A percentile compares a stretch with the other conserved stretches of the same genome.
Conservation (phyloP, 2,329 filamentous ascomycete species). For the Ophiobolus disseminans region DNA sequence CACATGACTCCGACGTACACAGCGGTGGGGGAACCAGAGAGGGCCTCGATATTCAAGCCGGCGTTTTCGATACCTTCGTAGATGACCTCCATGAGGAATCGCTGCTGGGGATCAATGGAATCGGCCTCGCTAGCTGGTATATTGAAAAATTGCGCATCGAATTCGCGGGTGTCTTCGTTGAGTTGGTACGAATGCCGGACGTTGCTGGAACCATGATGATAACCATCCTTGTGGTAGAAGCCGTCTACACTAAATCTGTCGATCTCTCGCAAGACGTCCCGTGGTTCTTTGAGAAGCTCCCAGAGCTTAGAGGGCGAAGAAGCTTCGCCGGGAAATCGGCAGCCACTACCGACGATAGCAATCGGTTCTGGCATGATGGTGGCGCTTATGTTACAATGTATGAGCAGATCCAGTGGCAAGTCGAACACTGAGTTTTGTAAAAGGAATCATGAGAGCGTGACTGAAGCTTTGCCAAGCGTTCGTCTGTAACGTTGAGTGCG, state of each 20-base stretch:
- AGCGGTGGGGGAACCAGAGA: neutral
- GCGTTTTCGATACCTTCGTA: slow-evolving; percentile 25
- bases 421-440: too few species aligned
- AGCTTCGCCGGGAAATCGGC: slow-evolving; percentile 45
- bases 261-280: slow-evolving; percentile 2
- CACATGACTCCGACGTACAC: too few species aligned
- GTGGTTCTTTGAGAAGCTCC: slow-evolving; percentile 32
- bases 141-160: slow-evolving; percentile 27
- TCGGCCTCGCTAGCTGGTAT: slow-evolving; percentile 12
- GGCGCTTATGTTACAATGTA: too few species aligned
- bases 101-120: slow-evolving; percentile 28
- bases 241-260: neutral
- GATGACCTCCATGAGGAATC: slow-evolving; percentile 21
- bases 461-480: too few species aligned
- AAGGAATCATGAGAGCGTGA: too few species aligned
- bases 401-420: too few species aligned
- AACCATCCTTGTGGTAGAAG: neutral
- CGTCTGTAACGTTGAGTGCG: too few species aligned
- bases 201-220: neutral
- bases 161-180: slow-evolving; percentile 11
- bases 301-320: slow-evolving; percentile 40
- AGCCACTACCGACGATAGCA: slow-evolving; percentile 18
- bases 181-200: slow-evolving; percentile 4
- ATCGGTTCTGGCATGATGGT: too few species aligned
- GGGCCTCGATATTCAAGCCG: slow-evolving; percentile 1